phyloP scores from a whole-genome alignment of 129 eudicot genomes.

The Oenanthe sinensis region DNA sequence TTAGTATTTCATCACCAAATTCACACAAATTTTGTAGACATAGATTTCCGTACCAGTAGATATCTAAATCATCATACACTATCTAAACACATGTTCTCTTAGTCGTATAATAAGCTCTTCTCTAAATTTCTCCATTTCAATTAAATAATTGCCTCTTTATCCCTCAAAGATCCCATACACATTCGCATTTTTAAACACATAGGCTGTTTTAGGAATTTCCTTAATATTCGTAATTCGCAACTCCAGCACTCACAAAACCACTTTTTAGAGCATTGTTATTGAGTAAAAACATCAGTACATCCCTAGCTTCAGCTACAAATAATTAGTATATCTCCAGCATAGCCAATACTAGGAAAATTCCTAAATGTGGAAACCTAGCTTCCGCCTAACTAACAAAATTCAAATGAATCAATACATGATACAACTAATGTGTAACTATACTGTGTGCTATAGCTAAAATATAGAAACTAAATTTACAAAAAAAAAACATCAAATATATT shows the following conservation, averaged over 20 bases:
- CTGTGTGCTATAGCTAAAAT: not conserved
- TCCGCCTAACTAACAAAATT: not conserved
- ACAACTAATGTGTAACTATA: not conserved
- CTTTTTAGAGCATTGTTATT: not conserved
- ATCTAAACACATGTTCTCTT: not conserved
- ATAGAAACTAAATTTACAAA: not conserved
- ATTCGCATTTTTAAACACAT: not conserved
- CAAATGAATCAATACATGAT: not conserved
- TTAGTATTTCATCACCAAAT: not conserved
- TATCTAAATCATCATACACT: not conserved
- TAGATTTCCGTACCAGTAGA: not conserved
- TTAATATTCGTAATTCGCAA: not conserved
- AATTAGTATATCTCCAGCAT: not conserved
- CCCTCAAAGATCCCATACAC: not conserved
- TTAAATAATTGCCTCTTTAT: not conserved
- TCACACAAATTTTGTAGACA: not conserved
- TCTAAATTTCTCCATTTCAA: not conserved
- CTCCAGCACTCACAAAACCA: not conserved
- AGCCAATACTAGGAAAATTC: not conserved
- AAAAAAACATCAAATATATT: not conserved
- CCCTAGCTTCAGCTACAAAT: not conserved
- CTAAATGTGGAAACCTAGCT: not conserved
- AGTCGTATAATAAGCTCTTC: not conserved
- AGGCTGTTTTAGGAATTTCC: not conserved
- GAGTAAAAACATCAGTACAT: not conserved